phyloP scores from a whole-genome alignment of 1,284 basidiomycete species.

The Neonothopanus nambi region DNA sequence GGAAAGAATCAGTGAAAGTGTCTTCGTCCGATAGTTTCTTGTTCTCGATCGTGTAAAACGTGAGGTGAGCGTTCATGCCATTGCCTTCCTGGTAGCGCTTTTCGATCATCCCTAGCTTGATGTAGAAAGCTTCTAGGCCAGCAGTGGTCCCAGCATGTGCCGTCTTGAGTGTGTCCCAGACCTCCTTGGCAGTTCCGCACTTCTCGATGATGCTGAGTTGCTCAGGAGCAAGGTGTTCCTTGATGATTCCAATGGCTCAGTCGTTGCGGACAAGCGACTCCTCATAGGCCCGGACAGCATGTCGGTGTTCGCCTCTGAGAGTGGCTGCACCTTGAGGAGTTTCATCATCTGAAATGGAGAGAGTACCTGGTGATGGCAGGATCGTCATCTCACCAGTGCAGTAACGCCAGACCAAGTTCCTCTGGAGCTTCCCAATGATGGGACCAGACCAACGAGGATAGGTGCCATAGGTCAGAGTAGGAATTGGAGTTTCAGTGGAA shows the following conservation, averaged over 20 bases:
- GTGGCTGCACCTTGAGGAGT: too few relatives aligned
- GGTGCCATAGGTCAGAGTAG: too few relatives aligned
- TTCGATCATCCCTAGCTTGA: neutral
- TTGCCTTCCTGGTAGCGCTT: neutral
- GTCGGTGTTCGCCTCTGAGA: too few relatives aligned
- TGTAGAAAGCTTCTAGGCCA: neutral
- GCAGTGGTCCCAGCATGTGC: neutral
- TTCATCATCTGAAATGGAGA: neutral
- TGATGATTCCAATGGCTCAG: neutral
- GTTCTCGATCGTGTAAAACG: too few relatives aligned
- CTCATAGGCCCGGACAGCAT: neutral
- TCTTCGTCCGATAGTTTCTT: neutral
- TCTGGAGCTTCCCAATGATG: neutral
- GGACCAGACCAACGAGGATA: too few relatives aligned
- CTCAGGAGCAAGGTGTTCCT: neutral
- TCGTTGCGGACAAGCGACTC: neutral
- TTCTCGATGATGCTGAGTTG: neutral
- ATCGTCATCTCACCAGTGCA: neutral
- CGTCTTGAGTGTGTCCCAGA: neutral
- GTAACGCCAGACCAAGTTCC: neutral
- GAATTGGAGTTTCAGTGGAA: too few relatives aligned
- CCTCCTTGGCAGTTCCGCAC: neutral
- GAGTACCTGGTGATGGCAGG: neutral
- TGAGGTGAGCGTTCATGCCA: neutral
- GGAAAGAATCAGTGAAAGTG: neutral